Percentiles rank a stretch among this genome's conserved stretches.
Evolutionary conservation across 73 alveolate genomes (phyloP).

Genomic region (Paramecium sexaurelia): DNA sequence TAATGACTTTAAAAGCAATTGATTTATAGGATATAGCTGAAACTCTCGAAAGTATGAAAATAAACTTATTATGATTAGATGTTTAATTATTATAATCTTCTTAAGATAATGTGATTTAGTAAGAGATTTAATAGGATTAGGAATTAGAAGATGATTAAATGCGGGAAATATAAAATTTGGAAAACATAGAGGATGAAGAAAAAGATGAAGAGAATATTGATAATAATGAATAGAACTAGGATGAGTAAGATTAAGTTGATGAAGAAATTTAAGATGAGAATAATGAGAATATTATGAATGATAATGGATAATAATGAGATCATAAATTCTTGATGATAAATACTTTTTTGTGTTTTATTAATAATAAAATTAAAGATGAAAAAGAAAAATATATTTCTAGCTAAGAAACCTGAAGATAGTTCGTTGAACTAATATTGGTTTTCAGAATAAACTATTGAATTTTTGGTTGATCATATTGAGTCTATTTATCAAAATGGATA

Average conservation of each 20-base stretch:
- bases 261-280: neutral
- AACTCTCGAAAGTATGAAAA: neutral
- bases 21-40: neutral
- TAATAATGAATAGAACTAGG: neutral
- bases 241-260: neutral
- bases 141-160: neutral
- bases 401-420: conserved; percentile 83
- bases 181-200: neutral
- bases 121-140: neutral
- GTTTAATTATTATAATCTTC: neutral
- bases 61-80: neutral
- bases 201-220: neutral
- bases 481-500: conserved; percentile 58
- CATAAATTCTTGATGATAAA: neutral
- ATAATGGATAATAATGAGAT: neutral
- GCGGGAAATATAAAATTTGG: neutral
- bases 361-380: neutral
- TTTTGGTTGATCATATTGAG: conserved; percentile 79
- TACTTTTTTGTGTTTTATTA: conserved; percentile 2
- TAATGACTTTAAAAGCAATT: neutral
- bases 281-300: neutral
- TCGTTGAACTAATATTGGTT: conserved; percentile 93
- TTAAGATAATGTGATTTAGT: neutral
- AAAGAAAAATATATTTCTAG: conserved; percentile 80
- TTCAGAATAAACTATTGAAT: conserved; percentile 86